phyloP scores from a whole-genome alignment of 768 basidiomycete genomes.

The Mycena polygramma region DNA sequence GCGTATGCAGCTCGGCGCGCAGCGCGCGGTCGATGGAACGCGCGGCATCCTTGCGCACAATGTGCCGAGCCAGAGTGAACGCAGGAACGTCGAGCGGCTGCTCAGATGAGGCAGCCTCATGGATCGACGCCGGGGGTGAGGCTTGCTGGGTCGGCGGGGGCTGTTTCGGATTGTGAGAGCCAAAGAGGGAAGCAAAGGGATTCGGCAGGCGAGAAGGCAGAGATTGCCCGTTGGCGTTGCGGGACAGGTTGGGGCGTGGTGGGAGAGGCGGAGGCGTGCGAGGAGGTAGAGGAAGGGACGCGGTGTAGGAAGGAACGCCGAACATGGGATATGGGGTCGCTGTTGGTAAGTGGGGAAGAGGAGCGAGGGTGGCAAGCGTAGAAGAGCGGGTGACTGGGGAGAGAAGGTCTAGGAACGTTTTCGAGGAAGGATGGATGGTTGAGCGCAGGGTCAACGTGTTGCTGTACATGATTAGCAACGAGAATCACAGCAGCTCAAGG shows the following conservation, averaged over 20 bases:
- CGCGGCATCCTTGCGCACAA: slow-evolving; percentile 67
- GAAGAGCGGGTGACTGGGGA: slow-evolving; percentile 50
- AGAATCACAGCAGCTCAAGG: neutral
- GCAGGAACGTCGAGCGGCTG: slow-evolving; percentile 67
- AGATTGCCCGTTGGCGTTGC: slow-evolving; percentile 46
- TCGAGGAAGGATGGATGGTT: slow-evolving; percentile 57
- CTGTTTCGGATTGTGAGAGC: slow-evolving; percentile 48
- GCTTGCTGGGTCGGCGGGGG: slow-evolving; percentile 45
- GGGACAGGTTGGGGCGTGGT: slow-evolving; percentile 49
- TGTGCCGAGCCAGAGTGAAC: slow-evolving; percentile 66
- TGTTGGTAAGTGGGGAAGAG: slow-evolving; percentile 60
- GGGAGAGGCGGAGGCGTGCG: slow-evolving; percentile 54
- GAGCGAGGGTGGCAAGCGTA: slow-evolving; percentile 59
- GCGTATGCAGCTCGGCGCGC: slow-evolving; percentile 66
- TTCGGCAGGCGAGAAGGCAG: slow-evolving; percentile 71
- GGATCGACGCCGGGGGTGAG: slow-evolving; percentile 49
- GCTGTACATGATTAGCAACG: slow-evolving; percentile 41
- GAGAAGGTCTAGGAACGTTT: slow-evolving; percentile 55
- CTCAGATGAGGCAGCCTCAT: slow-evolving; percentile 45
- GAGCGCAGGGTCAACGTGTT: slow-evolving; percentile 60
- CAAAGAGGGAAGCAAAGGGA: slow-evolving; percentile 88
- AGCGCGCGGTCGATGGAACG: slow-evolving; percentile 67
- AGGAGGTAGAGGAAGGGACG: slow-evolving; percentile 65
- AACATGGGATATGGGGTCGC: slow-evolving; percentile 62
- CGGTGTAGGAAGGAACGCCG: slow-evolving; percentile 55